Conservation (phyloP, 1,284 basidiomycete genomes). For the Cutaneotrichosporon cyanovorans region DNA sequence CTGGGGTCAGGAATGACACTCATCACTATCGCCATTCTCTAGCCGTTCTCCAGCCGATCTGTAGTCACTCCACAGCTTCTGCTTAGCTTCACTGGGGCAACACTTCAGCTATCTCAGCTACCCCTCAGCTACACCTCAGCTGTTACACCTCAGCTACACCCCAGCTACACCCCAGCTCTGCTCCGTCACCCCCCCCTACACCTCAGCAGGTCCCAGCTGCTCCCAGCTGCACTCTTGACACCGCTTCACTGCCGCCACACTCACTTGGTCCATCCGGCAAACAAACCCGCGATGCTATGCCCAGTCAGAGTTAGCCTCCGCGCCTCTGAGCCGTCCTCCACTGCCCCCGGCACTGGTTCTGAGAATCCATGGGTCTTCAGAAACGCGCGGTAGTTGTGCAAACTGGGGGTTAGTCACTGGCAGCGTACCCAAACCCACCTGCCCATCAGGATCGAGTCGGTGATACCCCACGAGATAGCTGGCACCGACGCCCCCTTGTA, state of each 20-base stretch:
- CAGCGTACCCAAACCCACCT: conserved; percentile 22
- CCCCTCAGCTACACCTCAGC: too few relatives aligned
- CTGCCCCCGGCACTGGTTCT: too few relatives aligned
- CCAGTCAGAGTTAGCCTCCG: conserved; percentile 35
- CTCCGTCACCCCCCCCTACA: too few relatives aligned
- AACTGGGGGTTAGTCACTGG: conserved; percentile 18
- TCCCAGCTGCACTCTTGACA: too few relatives aligned
- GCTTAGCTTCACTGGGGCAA: too few relatives aligned
- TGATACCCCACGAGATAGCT: conserved; percentile 45
- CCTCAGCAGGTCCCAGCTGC: too few relatives aligned
- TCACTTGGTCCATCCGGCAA: conserved; percentile 46
- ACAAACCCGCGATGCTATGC: conserved; percentile 40
- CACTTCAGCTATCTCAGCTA: too few relatives aligned
- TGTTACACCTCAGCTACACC: too few relatives aligned
- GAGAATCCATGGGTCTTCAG: conserved; percentile 34
- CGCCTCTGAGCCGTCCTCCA: conserved; percentile 17
- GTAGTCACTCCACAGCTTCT: neutral
- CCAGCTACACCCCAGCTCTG: too few relatives aligned
- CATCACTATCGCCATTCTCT: neutral
- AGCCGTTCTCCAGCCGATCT: neutral
- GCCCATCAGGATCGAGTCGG: conserved; percentile 46
- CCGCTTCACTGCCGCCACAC: too few relatives aligned
- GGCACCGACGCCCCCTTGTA: conserved; percentile 46
- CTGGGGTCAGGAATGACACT: conserved; percentile 30
- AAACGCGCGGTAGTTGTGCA: conserved; percentile 44